A percentile compares a stretch with the other conserved stretches of the same genome.
phyloP scores from a whole-genome alignment of 768 basidiomycete species.

The Boletus reticuloceps region DNA sequence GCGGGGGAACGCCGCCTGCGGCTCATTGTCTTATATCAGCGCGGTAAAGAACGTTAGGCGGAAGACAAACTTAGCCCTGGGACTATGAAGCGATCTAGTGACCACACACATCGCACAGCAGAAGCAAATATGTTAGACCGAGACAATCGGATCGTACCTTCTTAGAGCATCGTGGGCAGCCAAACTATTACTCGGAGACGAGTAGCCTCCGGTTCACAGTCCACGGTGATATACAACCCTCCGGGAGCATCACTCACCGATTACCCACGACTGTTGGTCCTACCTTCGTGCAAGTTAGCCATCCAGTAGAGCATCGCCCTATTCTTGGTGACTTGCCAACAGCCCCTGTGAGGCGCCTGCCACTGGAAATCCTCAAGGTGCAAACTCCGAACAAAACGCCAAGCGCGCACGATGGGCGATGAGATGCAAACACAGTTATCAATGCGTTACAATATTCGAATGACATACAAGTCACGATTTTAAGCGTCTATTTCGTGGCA shows the following conservation, averaged over 20 bases:
- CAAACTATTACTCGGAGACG: background rate
- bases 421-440: background rate
- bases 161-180: background rate
- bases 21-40: background rate
- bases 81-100: background rate
- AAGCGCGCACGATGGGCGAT: background rate
- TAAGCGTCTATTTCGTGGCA: constrained; percentile 29
- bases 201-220: background rate
- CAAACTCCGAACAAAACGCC: background rate
- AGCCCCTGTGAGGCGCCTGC: background rate
- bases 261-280: no score
- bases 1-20: background rate
- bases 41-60: background rate
- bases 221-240: background rate
- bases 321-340: background rate
- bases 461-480: background rate
- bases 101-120: background rate
- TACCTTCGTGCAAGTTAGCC: background rate
- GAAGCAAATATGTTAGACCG: background rate
- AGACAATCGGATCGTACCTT: background rate
- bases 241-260: background rate
- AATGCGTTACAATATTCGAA: constrained; percentile 8
- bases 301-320: background rate
- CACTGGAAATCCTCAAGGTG: background rate
- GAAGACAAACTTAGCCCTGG: background rate